Conservation (phyloP, 768 basidiomycete species). For the Panus rudis region DNA sequence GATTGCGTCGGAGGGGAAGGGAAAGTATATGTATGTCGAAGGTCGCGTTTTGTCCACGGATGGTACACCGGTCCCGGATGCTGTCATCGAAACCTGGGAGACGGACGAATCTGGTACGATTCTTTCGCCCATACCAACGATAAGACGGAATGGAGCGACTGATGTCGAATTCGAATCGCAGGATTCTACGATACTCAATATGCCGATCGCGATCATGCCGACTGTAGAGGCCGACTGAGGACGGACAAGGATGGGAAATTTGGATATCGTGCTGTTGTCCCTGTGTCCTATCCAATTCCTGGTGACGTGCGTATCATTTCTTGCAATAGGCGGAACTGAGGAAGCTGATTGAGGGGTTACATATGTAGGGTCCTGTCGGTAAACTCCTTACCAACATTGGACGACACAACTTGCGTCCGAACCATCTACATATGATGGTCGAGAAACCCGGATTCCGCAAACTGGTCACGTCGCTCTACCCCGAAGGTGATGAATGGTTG, state of each 20-base stretch:
- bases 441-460: conserved; percentile 67
- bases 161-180: conserved; percentile 1
- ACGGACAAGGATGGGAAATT: conserved; percentile 57
- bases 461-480: conserved; percentile 69
- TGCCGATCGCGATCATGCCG: conserved; percentile 44
- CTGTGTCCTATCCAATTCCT: conserved; percentile 69
- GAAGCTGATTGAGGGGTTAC: conserved; percentile 2
- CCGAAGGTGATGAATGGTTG: conserved; percentile 60
- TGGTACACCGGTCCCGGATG: conserved; percentile 59
- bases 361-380: conserved; percentile 62
- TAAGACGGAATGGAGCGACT: too few species aligned
- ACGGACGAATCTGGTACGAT: conserved; percentile 55
- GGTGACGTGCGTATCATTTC: conserved; percentile 40
- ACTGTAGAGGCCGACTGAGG: conserved; percentile 64
- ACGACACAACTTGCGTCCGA: conserved; percentile 74
- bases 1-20: conserved; percentile 85
- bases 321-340: conserved; percentile 4
- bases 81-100: conserved; percentile 80
- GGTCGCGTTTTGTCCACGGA: conserved; percentile 54
- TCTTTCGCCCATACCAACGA: not conserved
- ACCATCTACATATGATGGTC: conserved; percentile 72
- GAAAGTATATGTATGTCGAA: conserved; percentile 76
- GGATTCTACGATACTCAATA: conserved; percentile 47
- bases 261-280: conserved; percentile 66
- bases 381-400: conserved; percentile 45